Evolutionary conservation across 495 filamentous ascomycete genomes (phyloP).

Genomic region (Daldinia loculata): DNA sequence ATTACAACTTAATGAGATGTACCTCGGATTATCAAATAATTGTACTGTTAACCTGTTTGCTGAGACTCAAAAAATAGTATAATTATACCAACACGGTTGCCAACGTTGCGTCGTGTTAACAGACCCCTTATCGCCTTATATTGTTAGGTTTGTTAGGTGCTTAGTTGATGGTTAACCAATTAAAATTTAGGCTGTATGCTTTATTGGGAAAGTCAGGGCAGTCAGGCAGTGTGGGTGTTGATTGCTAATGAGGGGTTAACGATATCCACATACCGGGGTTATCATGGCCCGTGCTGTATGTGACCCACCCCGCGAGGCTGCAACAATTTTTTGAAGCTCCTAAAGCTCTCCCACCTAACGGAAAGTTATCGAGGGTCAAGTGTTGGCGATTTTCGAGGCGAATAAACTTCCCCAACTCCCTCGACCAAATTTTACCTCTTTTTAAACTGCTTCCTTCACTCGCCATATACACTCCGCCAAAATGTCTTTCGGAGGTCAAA

Average conservation of each 20-base stretch:
- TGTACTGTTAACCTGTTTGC: no score
- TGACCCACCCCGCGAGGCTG: slow-evolving; percentile 36
- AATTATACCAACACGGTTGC: no score
- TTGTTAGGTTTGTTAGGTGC: no score
- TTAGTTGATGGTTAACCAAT: no score
- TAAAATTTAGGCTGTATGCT: no score
- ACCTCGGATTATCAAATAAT: neutral
- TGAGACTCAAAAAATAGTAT: no score
- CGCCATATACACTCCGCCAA: slow-evolving; percentile 23
- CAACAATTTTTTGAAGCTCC: slow-evolving; percentile 40
- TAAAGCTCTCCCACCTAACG: slow-evolving; percentile 19
- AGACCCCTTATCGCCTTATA: no score
- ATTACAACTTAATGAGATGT: neutral
- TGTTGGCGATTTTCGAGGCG: slow-evolving; percentile 12
- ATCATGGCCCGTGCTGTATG: slow-evolving; percentile 24
- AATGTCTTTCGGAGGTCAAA: slow-evolving; percentile 98
- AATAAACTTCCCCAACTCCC: neutral
- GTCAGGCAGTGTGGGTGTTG: neutral
- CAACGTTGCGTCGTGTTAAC: no score
- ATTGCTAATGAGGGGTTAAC: neutral
- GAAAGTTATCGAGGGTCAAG: slow-evolving; percentile 21
- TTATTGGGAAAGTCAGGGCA: no score
- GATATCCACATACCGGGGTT: neutral
- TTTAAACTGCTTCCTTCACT: neutral
- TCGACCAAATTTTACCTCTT: neutral